Conservation (phyloP, 1,284 basidiomycete genomes). For the Cutaneotrichosporon curvatum region DNA sequence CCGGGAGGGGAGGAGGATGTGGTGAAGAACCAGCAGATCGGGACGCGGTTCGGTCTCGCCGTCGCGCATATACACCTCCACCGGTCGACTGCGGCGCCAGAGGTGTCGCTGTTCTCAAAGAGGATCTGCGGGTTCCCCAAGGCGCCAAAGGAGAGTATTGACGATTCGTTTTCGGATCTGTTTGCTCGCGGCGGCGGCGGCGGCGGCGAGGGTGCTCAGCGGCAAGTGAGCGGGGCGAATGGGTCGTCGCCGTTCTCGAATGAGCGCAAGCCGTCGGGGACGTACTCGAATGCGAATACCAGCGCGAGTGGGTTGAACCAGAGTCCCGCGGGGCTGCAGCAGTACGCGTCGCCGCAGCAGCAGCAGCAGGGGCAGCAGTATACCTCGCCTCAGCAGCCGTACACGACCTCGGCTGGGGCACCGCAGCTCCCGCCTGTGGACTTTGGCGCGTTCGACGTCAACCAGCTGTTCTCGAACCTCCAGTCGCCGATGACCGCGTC, state of each 20-base stretch:
- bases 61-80: conserved; percentile 45
- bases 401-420: too few relatives aligned
- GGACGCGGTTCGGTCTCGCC: conserved; percentile 38
- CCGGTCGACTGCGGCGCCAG: conserved; percentile 44
- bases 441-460: conserved; percentile 2
- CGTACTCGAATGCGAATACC: too few relatives aligned
- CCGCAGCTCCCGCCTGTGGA: too few relatives aligned
- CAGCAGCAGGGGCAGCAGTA: conserved; percentile 1
- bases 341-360: background rate
- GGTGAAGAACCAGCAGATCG: conserved; percentile 42
- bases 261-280: too few relatives aligned
- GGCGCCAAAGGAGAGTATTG: conserved; percentile 2
- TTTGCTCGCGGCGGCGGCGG: too few relatives aligned
- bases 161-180: too few relatives aligned
- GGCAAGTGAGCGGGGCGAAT: too few relatives aligned
- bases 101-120: conserved; percentile 44
- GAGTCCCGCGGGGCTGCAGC: background rate
- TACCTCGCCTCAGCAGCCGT: too few relatives aligned
- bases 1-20: conserved; percentile 46
- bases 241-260: too few relatives aligned
- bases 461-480: conserved; percentile 10
- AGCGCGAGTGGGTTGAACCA: too few relatives aligned
- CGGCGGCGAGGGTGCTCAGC: too few relatives aligned
- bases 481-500: background rate
- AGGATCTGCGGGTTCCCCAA: conserved; percentile 45